These are phyloP conservation scores for Tetradesmus obliquus DNA, from an alignment of 139 green algal genomes.

Conservation along the genomic window DNA sequence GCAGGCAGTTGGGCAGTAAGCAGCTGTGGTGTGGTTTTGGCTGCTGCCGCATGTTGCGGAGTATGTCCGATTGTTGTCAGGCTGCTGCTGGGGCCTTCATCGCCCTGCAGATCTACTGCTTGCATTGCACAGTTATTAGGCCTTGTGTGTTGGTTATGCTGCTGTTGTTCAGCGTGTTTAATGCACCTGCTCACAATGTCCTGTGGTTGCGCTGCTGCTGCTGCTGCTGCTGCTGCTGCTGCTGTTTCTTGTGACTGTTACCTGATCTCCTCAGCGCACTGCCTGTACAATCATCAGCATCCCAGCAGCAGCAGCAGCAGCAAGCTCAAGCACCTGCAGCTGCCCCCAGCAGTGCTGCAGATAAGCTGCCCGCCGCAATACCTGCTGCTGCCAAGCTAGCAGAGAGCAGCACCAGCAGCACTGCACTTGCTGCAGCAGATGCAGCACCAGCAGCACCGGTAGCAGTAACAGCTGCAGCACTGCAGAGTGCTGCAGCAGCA, in stretches of 20 bases:
- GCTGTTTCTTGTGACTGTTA: no score
- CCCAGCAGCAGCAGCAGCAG: neutral
- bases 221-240: neutral
- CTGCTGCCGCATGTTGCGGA: no score
- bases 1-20: no score
- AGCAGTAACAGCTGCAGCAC: neutral
- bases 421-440: no score
- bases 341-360: neutral
- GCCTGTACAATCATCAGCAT: neutral
- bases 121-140: no score
- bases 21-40: no score
- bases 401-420: neutral
- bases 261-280: neutral
- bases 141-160: no score
- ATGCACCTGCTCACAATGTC: no score
- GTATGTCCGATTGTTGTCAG: no score
- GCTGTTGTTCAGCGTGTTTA: no score
- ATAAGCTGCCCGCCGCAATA: neutral
- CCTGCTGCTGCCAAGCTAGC: neutral
- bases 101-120: neutral
- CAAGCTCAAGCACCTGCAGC: neutral
- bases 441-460: neutral
- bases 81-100: neutral
- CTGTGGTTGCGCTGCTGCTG: neutral
- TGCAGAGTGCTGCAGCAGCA: neutral